Evolutionary conservation across 2,329 filamentous ascomycete genomes (phyloP), one percentile per base, ranked within the genome.

Genomic region (Pseudocercospora macadamiae): DNA sequence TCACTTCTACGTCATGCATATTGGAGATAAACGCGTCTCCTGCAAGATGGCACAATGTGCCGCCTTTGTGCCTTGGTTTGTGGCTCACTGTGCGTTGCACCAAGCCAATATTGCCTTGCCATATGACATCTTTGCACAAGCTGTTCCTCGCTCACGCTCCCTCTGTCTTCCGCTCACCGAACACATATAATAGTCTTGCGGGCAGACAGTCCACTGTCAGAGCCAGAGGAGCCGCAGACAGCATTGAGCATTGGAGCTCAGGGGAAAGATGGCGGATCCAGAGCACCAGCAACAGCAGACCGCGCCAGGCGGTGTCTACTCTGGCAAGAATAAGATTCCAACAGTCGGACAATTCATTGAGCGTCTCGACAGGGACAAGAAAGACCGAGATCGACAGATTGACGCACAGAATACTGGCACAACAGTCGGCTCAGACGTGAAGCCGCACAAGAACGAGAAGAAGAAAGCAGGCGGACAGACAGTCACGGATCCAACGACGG

Each of bases 401-500:
- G 89, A 96, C 45, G 76, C 77, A 49, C 48, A 57, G 34, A 48
- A 58, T 37, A 57, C 26, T 18, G 78, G n/a, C n/a, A n/a, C 74
- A 57, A 45, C 66, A 63, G 26, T 59, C 37, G 68, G 72, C 30
- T 68, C 67, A 18, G 76, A 78, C 49, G 76, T 74, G 7, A 68
- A 73, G 42, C 75, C 80, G 44, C 82, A 86, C 68, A 69, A 80
- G 64, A 75, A 79, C 49, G 75, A 78, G 51, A 73, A 78, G 55
- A 70, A 74, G n/a, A 75, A 76, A 7, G 76, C 80, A 55, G 76
- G 75, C 48, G 76, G 82, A 62, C 83, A 87, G 65, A 78, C 71
- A 2, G 93, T 96, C 44, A 91, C 89, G 1, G 93, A 97, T 72
- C 93, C 93, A 0, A 90, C 91, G 0, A 97, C 93, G 0, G 92